phyloP scores from a whole-genome alignment of 2,329 filamentous ascomycete genomes.

The Dendryphion nanum region DNA sequence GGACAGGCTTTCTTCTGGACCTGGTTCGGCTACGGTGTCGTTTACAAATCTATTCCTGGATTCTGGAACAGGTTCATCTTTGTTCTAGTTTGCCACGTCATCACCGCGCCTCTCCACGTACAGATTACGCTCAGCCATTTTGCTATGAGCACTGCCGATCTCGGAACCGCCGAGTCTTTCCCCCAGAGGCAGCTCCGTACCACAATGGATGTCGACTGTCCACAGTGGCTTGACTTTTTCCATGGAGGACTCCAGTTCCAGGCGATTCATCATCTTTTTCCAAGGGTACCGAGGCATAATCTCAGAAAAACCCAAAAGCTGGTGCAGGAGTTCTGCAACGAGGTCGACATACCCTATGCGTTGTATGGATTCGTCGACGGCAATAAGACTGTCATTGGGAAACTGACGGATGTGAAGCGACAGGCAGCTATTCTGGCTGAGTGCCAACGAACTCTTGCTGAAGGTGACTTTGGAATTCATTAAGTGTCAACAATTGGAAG shows the following conservation, averaged over 20 bases:
- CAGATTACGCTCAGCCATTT: slow-evolving; percentile 73
- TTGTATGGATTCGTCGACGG: slow-evolving; percentile 62
- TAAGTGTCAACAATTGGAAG: too few relatives aligned
- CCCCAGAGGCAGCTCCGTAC: slow-evolving; percentile 68
- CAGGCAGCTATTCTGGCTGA: slow-evolving; percentile 61
- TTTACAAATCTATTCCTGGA: slow-evolving; percentile 60
- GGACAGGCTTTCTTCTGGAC: slow-evolving; percentile 67
- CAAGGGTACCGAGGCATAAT: slow-evolving; percentile 67
- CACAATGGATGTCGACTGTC: slow-evolving; percentile 73
- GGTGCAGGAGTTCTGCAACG: slow-evolving; percentile 63
- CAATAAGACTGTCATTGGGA: slow-evolving; percentile 57
- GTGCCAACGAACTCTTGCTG: slow-evolving; percentile 48
- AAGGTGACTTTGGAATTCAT: slow-evolving; percentile 6
- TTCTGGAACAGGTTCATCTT: slow-evolving; percentile 60
- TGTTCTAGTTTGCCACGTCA: slow-evolving; percentile 62
- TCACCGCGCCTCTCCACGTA: slow-evolving; percentile 67
- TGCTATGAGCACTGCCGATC: slow-evolving; percentile 67
- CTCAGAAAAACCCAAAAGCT: slow-evolving; percentile 59
- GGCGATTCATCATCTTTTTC: slow-evolving; percentile 68
- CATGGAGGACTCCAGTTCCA: slow-evolving; percentile 74
- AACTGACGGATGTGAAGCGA: slow-evolving; percentile 58
- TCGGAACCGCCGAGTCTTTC: slow-evolving; percentile 65
- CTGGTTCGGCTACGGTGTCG: slow-evolving; percentile 64
- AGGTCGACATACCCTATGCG: slow-evolving; percentile 62
- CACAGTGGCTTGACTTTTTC: slow-evolving; percentile 68